These are phyloP conservation scores for Firmiana major DNA, from an alignment of 345 rosid genomes.

Conservation along the genomic window DNA sequence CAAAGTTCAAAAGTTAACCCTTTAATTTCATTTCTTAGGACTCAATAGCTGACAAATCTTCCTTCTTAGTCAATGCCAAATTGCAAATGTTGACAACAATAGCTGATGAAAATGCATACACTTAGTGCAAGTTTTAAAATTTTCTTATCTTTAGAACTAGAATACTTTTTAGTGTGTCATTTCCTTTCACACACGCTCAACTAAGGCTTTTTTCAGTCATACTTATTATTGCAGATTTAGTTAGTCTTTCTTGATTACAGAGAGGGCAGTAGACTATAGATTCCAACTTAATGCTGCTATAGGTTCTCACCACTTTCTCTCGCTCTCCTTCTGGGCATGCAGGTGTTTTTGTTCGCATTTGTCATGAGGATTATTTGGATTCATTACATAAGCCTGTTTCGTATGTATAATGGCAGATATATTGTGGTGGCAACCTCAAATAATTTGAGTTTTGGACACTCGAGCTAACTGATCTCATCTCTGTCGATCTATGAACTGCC, in stretches of 20 bases:
- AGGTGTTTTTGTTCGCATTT: not conserved
- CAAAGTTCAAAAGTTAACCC: not conserved
- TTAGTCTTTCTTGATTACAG: conserved; percentile 6
- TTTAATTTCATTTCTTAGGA: not conserved
- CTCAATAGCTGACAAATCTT: conserved; percentile 1
- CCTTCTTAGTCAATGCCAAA: not conserved
- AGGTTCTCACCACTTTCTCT: not conserved
- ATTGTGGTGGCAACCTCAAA: not conserved
- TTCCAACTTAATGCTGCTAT: conserved; percentile 8
- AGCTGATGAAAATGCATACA: not conserved
- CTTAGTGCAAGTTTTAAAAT: not conserved
- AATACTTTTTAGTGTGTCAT: not conserved
- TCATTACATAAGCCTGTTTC: not conserved
- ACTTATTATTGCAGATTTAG: conserved; percentile 8
- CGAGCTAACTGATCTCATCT: not conserved
- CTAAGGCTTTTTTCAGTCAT: not conserved
- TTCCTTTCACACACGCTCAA: not conserved
- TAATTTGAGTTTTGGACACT: not conserved
- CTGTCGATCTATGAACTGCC: not conserved
- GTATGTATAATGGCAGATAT: not conserved
- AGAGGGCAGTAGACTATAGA: not conserved
- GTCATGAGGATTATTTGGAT: not conserved
- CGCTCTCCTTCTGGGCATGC: not conserved
- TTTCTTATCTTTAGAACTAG: not conserved
- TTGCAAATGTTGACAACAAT: not conserved